Percentiles rank a stretch among this genome's conserved stretches.
Conservation (phyloP, 345 rosid genomes). For the Geranium brycei region DNA sequence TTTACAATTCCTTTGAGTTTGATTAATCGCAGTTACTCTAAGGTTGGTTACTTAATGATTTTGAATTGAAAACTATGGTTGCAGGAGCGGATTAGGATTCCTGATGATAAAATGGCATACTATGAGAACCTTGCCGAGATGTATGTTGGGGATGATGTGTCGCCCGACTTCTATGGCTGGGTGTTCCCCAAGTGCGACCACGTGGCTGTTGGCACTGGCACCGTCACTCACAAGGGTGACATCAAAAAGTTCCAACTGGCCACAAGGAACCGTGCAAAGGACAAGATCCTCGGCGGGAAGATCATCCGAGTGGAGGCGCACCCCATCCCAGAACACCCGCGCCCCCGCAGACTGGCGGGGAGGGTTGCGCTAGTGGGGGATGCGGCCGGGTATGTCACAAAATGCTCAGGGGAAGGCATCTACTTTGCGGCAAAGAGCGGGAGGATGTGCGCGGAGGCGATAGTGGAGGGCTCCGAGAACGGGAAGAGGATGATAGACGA, state of each 20-base stretch:
- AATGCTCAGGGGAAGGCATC: constrained; percentile 86
- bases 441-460: constrained; percentile 89
- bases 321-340: constrained; percentile 82
- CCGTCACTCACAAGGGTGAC: constrained; percentile 86
- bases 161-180: constrained; percentile 93
- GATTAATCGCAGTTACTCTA: background rate
- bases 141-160: constrained; percentile 92
- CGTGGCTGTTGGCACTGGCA: constrained; percentile 89
- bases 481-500: constrained; percentile 87
- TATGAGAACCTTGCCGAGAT: constrained; percentile 82
- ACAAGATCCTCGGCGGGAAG: constrained; percentile 81
- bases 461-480: constrained; percentile 63
- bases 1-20: background rate
- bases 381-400: constrained; percentile 87
- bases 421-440: constrained; percentile 94
- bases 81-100: constrained; percentile 79
- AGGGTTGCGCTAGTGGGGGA: constrained; percentile 80
- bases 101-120: constrained; percentile 77
- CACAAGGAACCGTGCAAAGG: constrained; percentile 73
- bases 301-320: constrained; percentile 89
- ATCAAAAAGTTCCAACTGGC: constrained; percentile 85
- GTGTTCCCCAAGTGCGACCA: constrained; percentile 97
- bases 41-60: background rate
- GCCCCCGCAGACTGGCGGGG: constrained; percentile 52
- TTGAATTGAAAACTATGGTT: background rate